phyloP scores from a whole-genome alignment of 345 rosid genomes.

The Passiflora organensis region DNA sequence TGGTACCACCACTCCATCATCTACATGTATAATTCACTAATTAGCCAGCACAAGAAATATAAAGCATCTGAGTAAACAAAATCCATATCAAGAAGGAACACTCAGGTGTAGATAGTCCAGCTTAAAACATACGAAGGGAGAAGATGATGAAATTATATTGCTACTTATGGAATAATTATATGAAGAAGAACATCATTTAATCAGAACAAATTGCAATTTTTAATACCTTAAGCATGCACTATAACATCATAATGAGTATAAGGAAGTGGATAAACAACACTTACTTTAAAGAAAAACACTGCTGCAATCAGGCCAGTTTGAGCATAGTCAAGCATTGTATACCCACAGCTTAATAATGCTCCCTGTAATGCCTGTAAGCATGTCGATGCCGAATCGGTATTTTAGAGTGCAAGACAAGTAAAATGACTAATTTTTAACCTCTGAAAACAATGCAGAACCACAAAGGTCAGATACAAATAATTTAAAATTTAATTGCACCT shows the following conservation, averaged over 20 bases:
- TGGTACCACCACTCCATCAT: slow-evolving; percentile 99
- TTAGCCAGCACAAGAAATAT: background rate
- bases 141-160: background rate
- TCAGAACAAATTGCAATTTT: background rate
- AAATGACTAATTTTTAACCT: slow-evolving; percentile 1
- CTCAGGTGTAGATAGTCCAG: background rate
- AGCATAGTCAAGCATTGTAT: slow-evolving; percentile 86
- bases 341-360: slow-evolving; percentile 70
- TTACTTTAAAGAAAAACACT: slow-evolving; percentile 89
- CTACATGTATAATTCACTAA: slow-evolving; percentile 22
- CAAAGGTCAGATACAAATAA: background rate
- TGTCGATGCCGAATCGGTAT: slow-evolving; percentile 5
- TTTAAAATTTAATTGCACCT: slow-evolving; percentile 38
- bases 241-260: slow-evolving; percentile 3
- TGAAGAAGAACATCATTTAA: background rate
- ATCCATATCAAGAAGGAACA: background rate
- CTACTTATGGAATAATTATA: too few relatives aligned
- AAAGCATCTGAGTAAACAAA: background rate
- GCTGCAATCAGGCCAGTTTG: slow-evolving; percentile 97
- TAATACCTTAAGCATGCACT: slow-evolving; percentile 1
- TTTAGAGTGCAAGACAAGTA: slow-evolving; percentile 1
- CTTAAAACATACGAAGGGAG: background rate
- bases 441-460: background rate
- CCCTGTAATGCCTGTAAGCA: slow-evolving; percentile 68
- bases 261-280: slow-evolving; percentile 22